These are phyloP conservation scores for Dorcoceras hygrometricum DNA, from an alignment of 257 asterid species.

Conservation along the genomic window DNA sequence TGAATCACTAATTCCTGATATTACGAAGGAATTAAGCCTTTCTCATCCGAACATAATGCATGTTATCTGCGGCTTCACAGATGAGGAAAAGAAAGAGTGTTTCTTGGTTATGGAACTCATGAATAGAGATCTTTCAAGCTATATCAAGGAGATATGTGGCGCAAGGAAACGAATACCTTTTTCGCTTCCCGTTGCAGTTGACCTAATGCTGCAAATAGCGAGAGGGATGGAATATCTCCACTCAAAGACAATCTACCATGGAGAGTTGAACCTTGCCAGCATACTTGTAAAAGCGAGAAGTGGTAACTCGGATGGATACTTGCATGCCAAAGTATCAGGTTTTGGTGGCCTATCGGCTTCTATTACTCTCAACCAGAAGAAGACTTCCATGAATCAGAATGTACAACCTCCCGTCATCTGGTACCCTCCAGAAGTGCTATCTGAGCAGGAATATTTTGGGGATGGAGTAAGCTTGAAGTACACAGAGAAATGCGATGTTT, in stretches of 20 bases:
- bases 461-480: conserved; percentile 29
- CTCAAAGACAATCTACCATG: conserved; percentile 64
- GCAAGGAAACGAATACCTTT: conserved; percentile 68
- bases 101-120: conserved; percentile 73
- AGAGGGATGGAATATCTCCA: conserved; percentile 96
- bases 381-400: conserved; percentile 33
- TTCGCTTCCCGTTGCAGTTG: conserved; percentile 66
- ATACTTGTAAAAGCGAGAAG: conserved; percentile 52
- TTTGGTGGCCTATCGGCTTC: conserved; percentile 47
- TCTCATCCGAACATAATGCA: conserved; percentile 79
- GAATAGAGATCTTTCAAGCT: conserved; percentile 61
- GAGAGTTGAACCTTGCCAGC: conserved; percentile 65
- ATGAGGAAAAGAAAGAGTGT: conserved; percentile 72
- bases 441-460: conserved; percentile 45
- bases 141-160: conserved; percentile 63
- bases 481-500: conserved; percentile 71
- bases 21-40: conserved; percentile 45
- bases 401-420: conserved; percentile 48
- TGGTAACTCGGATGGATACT: conserved; percentile 45
- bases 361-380: conserved; percentile 34
- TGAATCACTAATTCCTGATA: conserved; percentile 39
- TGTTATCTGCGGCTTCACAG: conserved; percentile 58
- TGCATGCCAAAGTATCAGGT: conserved; percentile 70
- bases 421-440: conserved; percentile 81
- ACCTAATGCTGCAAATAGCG: conserved; percentile 85